Percentiles rank a stretch among this genome's conserved stretches.
These are phyloP conservation scores for Ustilago loliicola DNA, from an alignment of 1,284 basidiomycete genomes.

Conservation along the genomic window DNA sequence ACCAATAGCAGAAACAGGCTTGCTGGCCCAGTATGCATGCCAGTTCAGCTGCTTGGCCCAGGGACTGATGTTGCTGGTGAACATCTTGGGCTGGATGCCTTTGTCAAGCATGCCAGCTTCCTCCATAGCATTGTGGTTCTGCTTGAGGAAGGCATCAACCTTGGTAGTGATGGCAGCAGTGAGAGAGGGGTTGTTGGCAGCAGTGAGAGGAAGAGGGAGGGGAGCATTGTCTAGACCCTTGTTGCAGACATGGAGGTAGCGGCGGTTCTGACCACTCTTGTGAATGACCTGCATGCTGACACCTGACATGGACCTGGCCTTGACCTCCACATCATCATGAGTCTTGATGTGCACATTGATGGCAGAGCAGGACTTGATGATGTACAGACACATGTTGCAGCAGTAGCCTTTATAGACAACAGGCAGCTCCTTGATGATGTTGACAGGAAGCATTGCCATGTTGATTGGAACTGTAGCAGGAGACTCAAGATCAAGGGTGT, in stretches of 20 bases:
- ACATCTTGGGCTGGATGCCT: conserved; percentile 4
- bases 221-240: neutral
- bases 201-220: neutral
- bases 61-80: conserved; percentile 10
- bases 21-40: too few relatives aligned
- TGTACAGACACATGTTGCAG: neutral
- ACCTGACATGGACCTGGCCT: neutral
- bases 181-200: neutral
- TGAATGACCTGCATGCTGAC: conserved; percentile 1
- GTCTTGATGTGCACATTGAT: neutral
- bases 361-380: neutral
- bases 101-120: neutral
- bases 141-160: conserved; percentile 6
- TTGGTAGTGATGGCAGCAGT: neutral
- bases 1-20: too few relatives aligned
- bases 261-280: conserved; percentile 2
- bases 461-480: neutral
- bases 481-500: neutral
- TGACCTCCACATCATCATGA: neutral
- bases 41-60: too few relatives aligned
- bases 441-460: conserved; percentile 4
- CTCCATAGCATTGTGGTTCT: neutral
- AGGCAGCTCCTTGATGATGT: conserved; percentile 9
- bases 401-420: conserved; percentile 6
- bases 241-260: conserved; percentile 8